These are phyloP conservation scores for Neopestalotiopsis sp. DNA, from an alignment of 2,329 filamentous ascomycete genomes.

Conservation along the genomic window DNA sequence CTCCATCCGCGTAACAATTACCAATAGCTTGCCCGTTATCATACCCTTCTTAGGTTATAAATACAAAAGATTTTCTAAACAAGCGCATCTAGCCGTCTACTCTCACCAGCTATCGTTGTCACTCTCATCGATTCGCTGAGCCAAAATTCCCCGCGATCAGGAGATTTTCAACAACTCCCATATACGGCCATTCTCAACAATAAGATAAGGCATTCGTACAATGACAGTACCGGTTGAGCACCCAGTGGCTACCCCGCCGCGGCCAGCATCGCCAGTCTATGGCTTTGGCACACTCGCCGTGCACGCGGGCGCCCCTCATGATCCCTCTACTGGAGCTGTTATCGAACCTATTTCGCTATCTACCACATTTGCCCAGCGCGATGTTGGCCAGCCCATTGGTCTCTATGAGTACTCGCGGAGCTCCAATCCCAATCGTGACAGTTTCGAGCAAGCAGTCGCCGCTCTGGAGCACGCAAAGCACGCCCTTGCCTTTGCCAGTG, in stretches of 20 bases:
- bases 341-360: slow-evolving; percentile 96
- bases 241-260: slow-evolving; percentile 74
- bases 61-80: not conserved
- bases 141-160: too few species aligned
- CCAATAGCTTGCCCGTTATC: slow-evolving; percentile 6
- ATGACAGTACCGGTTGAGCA: slow-evolving; percentile 32
- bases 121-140: not conserved
- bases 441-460: slow-evolving; percentile 91
- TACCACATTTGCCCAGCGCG: slow-evolving; percentile 92
- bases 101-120: not conserved
- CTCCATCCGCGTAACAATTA: slow-evolving; percentile 8
- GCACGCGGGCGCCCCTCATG: slow-evolving; percentile 89
- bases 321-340: slow-evolving; percentile 90
- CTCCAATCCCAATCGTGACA: slow-evolving; percentile 91
- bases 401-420: slow-evolving; percentile 92
- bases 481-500: slow-evolving; percentile 92
- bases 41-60: not conserved
- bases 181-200: not conserved
- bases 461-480: slow-evolving; percentile 91
- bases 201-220: not conserved
- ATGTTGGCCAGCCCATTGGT: slow-evolving; percentile 86
- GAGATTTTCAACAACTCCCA: not conserved
- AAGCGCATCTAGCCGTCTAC: not conserved
- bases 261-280: slow-evolving; percentile 74
- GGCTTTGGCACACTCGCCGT: slow-evolving; percentile 93